These are phyloP conservation scores for Monilinia aucupariae DNA, from an alignment of 2,329 filamentous ascomycete genomes.

Conservation along the genomic window DNA sequence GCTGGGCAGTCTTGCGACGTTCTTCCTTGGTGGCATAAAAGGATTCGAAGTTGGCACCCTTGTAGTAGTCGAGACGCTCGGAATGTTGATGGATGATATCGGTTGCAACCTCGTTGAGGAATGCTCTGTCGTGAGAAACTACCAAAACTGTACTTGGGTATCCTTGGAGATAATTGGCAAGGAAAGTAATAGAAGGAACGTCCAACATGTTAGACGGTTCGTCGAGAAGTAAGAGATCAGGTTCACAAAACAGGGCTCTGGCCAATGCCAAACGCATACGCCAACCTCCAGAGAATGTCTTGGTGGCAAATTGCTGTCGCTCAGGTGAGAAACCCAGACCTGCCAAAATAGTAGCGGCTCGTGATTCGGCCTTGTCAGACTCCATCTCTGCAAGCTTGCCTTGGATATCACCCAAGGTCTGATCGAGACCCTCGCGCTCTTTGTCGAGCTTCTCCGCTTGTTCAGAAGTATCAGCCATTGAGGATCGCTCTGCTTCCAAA, in stretches of 20 bases:
- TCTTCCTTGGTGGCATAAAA: conserved; percentile 98
- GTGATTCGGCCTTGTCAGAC: conserved; percentile 93
- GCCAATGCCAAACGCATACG: conserved; percentile 95
- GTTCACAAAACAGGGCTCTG: conserved; percentile 94
- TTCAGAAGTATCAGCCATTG: conserved; percentile 83
- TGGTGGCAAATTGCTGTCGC: conserved; percentile 86
- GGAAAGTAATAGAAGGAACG: conserved; percentile 97
- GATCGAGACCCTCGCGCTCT: conserved; percentile 84
- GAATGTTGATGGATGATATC: conserved; percentile 99
- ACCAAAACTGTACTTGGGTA: conserved; percentile 95
- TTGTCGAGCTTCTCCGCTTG: conserved; percentile 81
- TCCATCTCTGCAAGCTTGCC: conserved; percentile 95
- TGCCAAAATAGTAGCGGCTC: conserved; percentile 91
- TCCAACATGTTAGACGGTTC: conserved; percentile 99
- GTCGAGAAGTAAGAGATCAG: conserved; percentile 90
- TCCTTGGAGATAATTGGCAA: conserved; percentile 87
- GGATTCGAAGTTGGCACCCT: conserved; percentile 91
- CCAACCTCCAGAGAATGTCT: conserved; percentile 99
- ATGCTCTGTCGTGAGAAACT: conserved; percentile 97
- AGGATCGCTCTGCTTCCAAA: conserved; percentile 70
- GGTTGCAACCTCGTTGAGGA: conserved; percentile 97
- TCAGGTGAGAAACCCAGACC: conserved; percentile 95
- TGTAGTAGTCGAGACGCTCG: conserved; percentile 96
- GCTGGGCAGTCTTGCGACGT: conserved; percentile 89
- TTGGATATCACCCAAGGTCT: conserved; percentile 86